phyloP scores from a whole-genome alignment of 371 early-diverging fungal species.

The Mucor indicus region DNA sequence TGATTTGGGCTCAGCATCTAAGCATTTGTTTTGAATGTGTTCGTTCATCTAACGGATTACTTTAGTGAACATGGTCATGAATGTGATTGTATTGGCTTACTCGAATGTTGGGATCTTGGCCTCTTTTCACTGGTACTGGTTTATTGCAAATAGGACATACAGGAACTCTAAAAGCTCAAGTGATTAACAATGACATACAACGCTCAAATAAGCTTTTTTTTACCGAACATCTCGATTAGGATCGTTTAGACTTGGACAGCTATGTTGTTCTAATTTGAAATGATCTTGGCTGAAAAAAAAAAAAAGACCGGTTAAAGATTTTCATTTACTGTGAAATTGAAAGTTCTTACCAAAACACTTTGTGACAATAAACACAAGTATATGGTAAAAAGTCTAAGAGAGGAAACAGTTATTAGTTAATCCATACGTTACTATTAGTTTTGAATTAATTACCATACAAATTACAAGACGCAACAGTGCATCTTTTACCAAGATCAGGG shows the following conservation, averaged over 20 bases:
- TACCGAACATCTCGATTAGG: slow-evolving; percentile 49
- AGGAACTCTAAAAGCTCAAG: slow-evolving; percentile 41
- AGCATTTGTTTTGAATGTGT: slow-evolving; percentile 62
- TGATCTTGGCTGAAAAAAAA: slow-evolving; percentile 50
- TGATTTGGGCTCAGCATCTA: slow-evolving; percentile 41
- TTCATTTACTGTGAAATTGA: neutral
- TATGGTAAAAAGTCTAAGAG: slow-evolving; percentile 57
- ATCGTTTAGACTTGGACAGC: slow-evolving; percentile 45
- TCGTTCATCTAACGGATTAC: slow-evolving; percentile 42
- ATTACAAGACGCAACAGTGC: slow-evolving; percentile 44
- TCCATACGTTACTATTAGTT: neutral
- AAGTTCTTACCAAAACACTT: slow-evolving; percentile 48
- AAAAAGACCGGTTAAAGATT: neutral
- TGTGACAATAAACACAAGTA: slow-evolving; percentile 54
- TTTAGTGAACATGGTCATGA: neutral
- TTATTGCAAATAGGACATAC: slow-evolving; percentile 62
- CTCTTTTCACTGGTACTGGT: slow-evolving; percentile 63
- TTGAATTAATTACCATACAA: slow-evolving; percentile 31
- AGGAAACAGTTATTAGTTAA: neutral
- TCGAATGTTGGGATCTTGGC: slow-evolving; percentile 62
- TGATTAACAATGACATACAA: too few relatives aligned
- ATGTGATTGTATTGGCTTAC: slow-evolving; percentile 21
- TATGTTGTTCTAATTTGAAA: slow-evolving; percentile 55
- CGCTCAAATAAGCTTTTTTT: too few relatives aligned
- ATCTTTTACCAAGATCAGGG: slow-evolving; percentile 54